Base-by-base conservation (phyloP, 805 yeast species). In the Diddensiella santjacobensis region DNA sequence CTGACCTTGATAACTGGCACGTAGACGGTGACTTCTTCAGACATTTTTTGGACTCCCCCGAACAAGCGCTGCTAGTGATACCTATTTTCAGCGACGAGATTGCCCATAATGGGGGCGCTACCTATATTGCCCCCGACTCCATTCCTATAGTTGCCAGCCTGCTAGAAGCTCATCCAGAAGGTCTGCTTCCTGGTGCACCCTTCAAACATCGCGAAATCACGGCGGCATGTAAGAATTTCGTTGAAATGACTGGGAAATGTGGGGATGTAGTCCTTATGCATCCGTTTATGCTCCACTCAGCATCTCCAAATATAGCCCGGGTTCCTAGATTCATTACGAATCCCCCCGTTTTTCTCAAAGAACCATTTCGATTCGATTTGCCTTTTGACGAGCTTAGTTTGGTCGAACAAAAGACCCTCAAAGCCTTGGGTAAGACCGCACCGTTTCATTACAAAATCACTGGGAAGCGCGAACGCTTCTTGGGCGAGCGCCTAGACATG, bases 261-360 rank as follows among this genome's bases (percentile, higher is more conserved):
- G 50, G 50, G 8, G 50, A 47, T 22, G 47, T 47, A 3, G 50
- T 43, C 10, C 18, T 47, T 24, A 24, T 31, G 24, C 50, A 47
- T 22, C 50, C 50, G 38, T 36, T 47, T 17, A 47, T 47, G 50
- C 26, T 47, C 17, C 50, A 47, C 41, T 42, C 50, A 13, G 50
- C 50, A 17, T 47, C 50, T 19, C 45, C 33, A 17, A 47, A 47
- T 29, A 29, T 43, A 10, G 22, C 42, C 13, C 23, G 50, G 22
- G 38, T 47, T 19, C 50, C 50, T n/a, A n/a, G 50, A 18, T 47
- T 47, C 40, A 47, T 47, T 26, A 47, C 50, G 4, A 47, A 47
- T 33, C 50, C 50, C 17, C 42, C 42, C n/a, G 31, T 47, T 33
- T 33, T 47, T 17, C 23, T 47, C 20, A 43, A 22, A 18, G 40